phyloP scores from a whole-genome alignment of 768 basidiomycete species.

The Lactarius quietus region DNA sequence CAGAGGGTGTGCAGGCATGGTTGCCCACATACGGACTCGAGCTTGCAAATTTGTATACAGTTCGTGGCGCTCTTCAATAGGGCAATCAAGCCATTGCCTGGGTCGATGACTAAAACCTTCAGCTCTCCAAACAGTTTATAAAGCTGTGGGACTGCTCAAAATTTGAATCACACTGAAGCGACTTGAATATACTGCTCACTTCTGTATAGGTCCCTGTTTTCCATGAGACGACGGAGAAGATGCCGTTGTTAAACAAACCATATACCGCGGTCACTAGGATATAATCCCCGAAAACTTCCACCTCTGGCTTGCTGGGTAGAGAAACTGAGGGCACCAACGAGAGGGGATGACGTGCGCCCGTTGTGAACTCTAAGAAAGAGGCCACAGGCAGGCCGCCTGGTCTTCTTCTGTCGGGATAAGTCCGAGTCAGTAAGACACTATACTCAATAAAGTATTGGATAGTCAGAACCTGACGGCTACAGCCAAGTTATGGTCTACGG shows the following conservation, averaged over 20 bases:
- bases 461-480: slow-evolving; percentile 9
- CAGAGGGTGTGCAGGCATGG: slow-evolving; percentile 3
- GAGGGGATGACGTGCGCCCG: slow-evolving; percentile 11
- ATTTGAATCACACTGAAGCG: not conserved
- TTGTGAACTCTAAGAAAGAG: slow-evolving; percentile 11
- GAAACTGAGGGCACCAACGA: not conserved
- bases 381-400: not conserved
- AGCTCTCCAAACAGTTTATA: not conserved
- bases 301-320: not conserved
- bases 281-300: slow-evolving; percentile 13
- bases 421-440: not conserved
- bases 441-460: not conserved
- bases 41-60: slow-evolving; percentile 8
- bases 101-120: slow-evolving; percentile 8
- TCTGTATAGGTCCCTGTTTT: slow-evolving; percentile 6
- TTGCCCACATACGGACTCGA: not conserved
- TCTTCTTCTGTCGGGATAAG: not conserved
- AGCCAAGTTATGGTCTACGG: slow-evolving; percentile 14
- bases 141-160: not conserved
- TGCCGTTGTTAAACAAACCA: not conserved
- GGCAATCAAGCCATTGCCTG: slow-evolving; percentile 1
- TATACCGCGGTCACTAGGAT: slow-evolving; percentile 7
- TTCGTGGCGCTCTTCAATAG: slow-evolving; percentile 1
- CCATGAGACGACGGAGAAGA: slow-evolving; percentile 15
- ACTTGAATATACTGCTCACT: not conserved